phyloP scores from a whole-genome alignment of 139 green algal species.

The Picochlorum sp. region DNA sequence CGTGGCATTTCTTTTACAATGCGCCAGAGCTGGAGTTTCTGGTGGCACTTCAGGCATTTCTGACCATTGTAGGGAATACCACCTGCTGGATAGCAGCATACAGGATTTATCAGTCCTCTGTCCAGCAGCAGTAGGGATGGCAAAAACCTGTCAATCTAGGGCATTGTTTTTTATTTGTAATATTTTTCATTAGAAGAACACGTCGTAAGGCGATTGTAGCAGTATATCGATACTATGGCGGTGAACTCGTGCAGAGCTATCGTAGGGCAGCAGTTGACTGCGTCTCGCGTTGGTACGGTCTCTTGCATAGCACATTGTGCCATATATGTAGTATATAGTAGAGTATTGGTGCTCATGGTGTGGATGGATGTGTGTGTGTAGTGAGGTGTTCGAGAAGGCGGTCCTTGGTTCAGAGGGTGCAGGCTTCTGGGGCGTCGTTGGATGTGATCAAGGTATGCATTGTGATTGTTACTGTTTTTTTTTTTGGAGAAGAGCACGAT shows the following conservation, averaged over 20 bases:
- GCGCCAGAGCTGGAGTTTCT: conserved; percentile 58
- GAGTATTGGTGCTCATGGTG: too few species aligned
- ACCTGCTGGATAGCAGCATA: conserved; percentile 72
- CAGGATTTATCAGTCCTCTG: conserved; percentile 50
- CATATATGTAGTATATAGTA: too few species aligned
- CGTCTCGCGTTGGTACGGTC: too few species aligned
- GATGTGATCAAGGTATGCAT: conserved; percentile 3
- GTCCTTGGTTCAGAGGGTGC: conserved; percentile 7
- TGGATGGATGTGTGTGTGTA: not conserved
- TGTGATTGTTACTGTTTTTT: too few species aligned
- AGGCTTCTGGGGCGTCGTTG: not conserved
- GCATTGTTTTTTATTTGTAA: too few species aligned
- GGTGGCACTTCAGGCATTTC: conserved; percentile 62
- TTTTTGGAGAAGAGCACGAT: too few species aligned
- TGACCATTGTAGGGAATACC: conserved; percentile 72
- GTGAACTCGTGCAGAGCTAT: too few species aligned
- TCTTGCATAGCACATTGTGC: not conserved
- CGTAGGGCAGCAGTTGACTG: too few species aligned
- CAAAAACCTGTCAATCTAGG: not conserved
- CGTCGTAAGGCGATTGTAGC: too few species aligned
- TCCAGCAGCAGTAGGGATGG: conserved; percentile 15
- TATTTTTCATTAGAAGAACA: too few species aligned
- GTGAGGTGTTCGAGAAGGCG: not conserved
- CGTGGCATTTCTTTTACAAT: conserved; percentile 93
- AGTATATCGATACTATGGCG: too few species aligned